Base-by-base conservation (phyloP, 371 early-diverging fungal genomes). In the Mortierella sp. region DNA sequence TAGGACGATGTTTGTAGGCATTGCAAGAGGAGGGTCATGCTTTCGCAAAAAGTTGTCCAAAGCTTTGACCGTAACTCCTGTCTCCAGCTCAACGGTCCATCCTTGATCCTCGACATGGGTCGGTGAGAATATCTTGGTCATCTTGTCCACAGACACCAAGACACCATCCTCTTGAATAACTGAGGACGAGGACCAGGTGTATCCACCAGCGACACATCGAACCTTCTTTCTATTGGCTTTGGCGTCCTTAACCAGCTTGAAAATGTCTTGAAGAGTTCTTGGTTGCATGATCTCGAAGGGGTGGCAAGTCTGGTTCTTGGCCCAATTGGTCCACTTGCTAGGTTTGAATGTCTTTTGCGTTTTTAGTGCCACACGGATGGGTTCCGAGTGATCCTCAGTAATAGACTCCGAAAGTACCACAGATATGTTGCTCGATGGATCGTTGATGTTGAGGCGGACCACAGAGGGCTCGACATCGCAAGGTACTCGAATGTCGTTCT, bases 141-240 rank as follows among this genome's bases (percentile, higher is more conserved):
- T 38, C n/a, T 72, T 47, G 21, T 73, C 34, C 44, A 78, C 47
- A 45, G 75, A 50, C 21, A 82, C 75, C 28, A 84, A 54, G 72
- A 68, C 75, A 0, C 47, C 79, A 16, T 45, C 72, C 0, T 54
- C 70, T 0, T 54, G 9, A 10, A 82, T 75, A 3, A 75, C 48
- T 0, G 72, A 74, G 19, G 72, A 14, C 1, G 73, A 42, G 42
- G 75, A 75, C 73, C 74, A 82, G 13, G 68, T 75, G 42, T 79
- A 84, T 19, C 84, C 84, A 4, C 44, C 44, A 26, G 60, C 79
- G 7, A 60, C 73, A 73, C 84, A 84, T 28, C 82, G 79, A 44
- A 84, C 45, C 44, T 75, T 78, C 14, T 57, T 72, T 21, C 52
- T 50, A 3, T 78, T 34, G 9, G 28, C 52, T 47, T 78, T 78